Evolutionary conservation across 306 rosid genomes (phyloP), one percentile per base, ranked within the genome.

Genomic region (Cajanus cajan): DNA sequence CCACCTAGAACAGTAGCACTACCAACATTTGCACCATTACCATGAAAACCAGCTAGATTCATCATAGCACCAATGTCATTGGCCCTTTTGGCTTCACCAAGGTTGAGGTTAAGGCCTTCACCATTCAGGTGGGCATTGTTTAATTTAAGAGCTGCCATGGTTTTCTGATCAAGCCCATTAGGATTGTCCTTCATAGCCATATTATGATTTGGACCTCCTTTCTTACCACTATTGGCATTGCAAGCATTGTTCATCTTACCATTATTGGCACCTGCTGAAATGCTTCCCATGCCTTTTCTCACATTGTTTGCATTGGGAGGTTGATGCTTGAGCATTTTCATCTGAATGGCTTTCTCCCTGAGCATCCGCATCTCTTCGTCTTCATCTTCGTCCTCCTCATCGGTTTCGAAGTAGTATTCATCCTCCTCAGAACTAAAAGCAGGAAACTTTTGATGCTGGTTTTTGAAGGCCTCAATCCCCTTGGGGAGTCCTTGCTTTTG

Each of bases 41-140:
- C 90, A 68, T 86, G 89, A 79, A 90, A 94, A 5, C 97, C 96
- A 41, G 95, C 97, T 18, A 92, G 39, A 80, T 82, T 89, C 97
- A 92, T 92, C 90, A 94, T 86, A 4, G 89, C 31, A 61, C 84
- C 90, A 31, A 94, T 83, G 59, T 92, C 97, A 77, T 71, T 88
- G 1, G 61, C 74, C 82, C 92, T 86, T 78, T 50, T 87, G n/a
- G 69, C 85, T 31, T 88, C 96, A 12, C 85, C 94, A 2, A 74
- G 69, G 75, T 85, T 90, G 48, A 85, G 62, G 45, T 83, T 89
- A 34, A 85, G 66, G 51, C 78, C 63, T 83, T 85, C 91, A 37
- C 87, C 86, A 77, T 82, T 84, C 82, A 89, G 1, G 45, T 86
- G 90, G 14, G 83, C 80, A 83, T 76, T 86, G 84, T 86, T 84